Conservation (phyloP, 306 rosid species). For the Rosa rugosa region DNA sequence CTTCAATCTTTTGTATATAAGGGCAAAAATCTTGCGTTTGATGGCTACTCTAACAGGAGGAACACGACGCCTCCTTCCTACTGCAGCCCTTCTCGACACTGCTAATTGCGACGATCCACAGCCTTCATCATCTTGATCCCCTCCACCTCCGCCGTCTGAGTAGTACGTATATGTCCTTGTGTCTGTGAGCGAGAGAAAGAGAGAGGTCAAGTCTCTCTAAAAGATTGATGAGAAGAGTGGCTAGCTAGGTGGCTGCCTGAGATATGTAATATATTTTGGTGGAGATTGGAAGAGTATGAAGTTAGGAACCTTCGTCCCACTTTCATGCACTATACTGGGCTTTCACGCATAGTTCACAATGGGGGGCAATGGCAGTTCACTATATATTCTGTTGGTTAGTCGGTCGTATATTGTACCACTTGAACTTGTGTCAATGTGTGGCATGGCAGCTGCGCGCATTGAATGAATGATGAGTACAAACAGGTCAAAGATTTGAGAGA, state of each 20-base stretch:
- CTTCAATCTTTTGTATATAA: conserved; percentile 32
- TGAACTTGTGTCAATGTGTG: not conserved
- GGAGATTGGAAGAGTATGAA: not conserved
- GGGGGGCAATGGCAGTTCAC: not conserved
- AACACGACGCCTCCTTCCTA: conserved; percentile 5
- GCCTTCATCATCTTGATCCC: conserved; percentile 23
- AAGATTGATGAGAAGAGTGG: not conserved
- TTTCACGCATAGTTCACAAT: not conserved
- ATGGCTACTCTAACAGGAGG: conserved; percentile 39
- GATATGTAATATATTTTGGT: not conserved
- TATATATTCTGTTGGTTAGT: not conserved
- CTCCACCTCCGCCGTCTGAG: conserved; percentile 6
- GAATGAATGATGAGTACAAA: not conserved
- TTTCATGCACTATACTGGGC: not conserved
- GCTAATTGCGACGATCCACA: not conserved
- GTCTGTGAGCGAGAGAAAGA: not conserved
- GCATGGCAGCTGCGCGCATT: not conserved
- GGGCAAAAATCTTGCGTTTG: conserved; percentile 43
- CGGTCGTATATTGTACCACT: not conserved
- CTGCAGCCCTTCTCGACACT: not conserved
- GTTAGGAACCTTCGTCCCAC: conserved; percentile 2
- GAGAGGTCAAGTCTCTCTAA: not conserved
- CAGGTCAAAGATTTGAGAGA: too few relatives aligned
- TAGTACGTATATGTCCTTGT: not conserved
- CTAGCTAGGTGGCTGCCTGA: not conserved